Evolutionary conservation across 208 protist genomes (phyloP).

Genomic region (Leishmania amazonensis): DNA sequence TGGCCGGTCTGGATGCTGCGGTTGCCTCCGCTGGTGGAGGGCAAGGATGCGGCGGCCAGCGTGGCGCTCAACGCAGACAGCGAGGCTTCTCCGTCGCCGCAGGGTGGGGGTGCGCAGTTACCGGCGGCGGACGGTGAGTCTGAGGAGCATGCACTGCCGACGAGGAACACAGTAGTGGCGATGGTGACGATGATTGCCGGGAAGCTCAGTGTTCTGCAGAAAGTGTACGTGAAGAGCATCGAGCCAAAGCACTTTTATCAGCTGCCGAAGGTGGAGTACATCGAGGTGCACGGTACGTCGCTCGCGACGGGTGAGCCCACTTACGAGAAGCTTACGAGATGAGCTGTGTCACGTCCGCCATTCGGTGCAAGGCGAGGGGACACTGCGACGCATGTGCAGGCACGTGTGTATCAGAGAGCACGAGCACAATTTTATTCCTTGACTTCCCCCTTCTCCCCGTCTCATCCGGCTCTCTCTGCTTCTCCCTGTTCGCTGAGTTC

Average conservation of each 20-base stretch:
- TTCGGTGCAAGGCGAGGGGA: neutral
- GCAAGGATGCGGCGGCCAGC: neutral
- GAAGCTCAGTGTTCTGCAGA: constrained; percentile 57
- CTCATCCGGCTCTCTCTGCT: neutral
- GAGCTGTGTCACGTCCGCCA: neutral
- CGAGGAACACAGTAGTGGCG: constrained; percentile 38
- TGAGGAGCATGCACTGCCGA: constrained; percentile 6
- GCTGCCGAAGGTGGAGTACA: constrained; percentile 74
- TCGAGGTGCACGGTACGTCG: constrained; percentile 65
- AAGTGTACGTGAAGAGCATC: constrained; percentile 65
- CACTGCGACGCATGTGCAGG: neutral
- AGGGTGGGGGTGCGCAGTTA: neutral
- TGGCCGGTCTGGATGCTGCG: constrained; percentile 49
- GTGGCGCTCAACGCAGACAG: constrained; percentile 16
- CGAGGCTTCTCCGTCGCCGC: constrained; percentile 3
- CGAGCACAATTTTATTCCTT: neutral
- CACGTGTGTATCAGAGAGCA: neutral
- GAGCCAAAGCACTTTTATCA: constrained; percentile 85
- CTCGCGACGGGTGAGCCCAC: constrained; percentile 57
- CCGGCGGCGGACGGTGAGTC: neutral
- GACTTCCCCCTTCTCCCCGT: too few relatives aligned
- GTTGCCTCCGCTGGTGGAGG: constrained; percentile 22
- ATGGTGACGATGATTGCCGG: constrained; percentile 54
- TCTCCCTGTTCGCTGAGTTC: neutral
- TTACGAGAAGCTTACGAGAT: constrained; percentile 27